phyloP scores from a whole-genome alignment of 805 yeast genomes.

The Kuraishia cidri region DNA sequence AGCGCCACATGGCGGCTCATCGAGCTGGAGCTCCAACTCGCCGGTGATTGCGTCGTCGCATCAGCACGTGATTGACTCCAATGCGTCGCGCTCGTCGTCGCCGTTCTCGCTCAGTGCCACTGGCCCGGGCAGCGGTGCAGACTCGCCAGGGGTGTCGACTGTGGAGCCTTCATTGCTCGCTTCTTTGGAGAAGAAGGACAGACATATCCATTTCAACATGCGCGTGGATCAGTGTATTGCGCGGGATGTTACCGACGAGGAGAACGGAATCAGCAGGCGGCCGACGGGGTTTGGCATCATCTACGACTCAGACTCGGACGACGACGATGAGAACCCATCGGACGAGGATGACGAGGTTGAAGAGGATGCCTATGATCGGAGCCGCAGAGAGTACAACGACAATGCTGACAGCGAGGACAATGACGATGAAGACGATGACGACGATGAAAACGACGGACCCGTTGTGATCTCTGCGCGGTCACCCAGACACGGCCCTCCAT shows the following conservation, averaged over 20 bases:
- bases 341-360: constrained; percentile 27
- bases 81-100: constrained; percentile 2
- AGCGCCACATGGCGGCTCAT: too few species aligned
- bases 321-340: too few species aligned
- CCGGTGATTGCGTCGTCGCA: not conserved
- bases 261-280: constrained; percentile 3
- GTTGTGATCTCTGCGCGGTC: constrained; percentile 6
- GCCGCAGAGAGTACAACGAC: constrained; percentile 41
- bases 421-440: constrained; percentile 26
- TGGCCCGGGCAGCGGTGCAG: not conserved
- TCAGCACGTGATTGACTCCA: not conserved
- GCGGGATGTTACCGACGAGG: constrained; percentile 26
- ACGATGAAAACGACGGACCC: constrained; percentile 18
- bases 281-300: not conserved
- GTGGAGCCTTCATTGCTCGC: not conserved
- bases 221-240: constrained; percentile 94
- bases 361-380: constrained; percentile 41
- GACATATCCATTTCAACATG: constrained; percentile 89
- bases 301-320: constrained; percentile 9
- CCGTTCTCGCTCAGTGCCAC: constrained; percentile 2
- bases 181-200: constrained; percentile 23
- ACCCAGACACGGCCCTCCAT: too few species aligned
- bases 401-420: constrained; percentile 42
- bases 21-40: not conserved
- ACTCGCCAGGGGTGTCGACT: not conserved